Evolutionary conservation across 306 rosid genomes (phyloP).

Genomic region (Trifolium repens): DNA sequence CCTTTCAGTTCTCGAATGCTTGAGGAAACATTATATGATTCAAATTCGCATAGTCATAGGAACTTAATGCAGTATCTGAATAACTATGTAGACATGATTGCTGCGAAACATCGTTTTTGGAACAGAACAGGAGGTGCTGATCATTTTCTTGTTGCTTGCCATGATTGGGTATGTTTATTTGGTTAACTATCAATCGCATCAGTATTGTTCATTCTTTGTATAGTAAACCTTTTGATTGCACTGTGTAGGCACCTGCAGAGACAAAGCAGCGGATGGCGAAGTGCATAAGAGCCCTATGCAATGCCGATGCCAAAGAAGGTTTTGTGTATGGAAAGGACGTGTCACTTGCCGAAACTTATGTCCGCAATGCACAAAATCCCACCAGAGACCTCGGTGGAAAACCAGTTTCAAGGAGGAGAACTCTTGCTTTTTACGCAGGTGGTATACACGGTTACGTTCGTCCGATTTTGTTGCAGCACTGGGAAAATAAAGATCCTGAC

Average conservation of each 20-base stretch:
- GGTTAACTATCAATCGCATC: not conserved
- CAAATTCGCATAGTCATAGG: slow-evolving; percentile 61
- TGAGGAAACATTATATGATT: slow-evolving; percentile 70
- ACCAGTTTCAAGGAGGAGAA: slow-evolving; percentile 57
- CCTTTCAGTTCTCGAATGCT: slow-evolving; percentile 90
- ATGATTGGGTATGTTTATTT: slow-evolving; percentile 82
- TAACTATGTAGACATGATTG: slow-evolving; percentile 63
- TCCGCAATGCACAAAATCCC: slow-evolving; percentile 53
- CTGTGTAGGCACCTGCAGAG: slow-evolving; percentile 79
- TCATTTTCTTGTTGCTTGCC: slow-evolving; percentile 97
- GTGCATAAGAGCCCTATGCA: slow-evolving; percentile 84
- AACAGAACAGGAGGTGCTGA: slow-evolving; percentile 94
- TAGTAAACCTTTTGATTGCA: slow-evolving; percentile 37
- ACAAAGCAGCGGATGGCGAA: slow-evolving; percentile 63
- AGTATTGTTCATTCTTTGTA: not conserved
- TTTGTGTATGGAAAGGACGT: slow-evolving; percentile 82
- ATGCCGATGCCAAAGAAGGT: slow-evolving; percentile 80
- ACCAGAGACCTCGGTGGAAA: slow-evolving; percentile 70
- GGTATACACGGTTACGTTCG: slow-evolving; percentile 82
- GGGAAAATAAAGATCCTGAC: slow-evolving; percentile 92
- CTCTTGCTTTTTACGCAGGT: slow-evolving; percentile 85
- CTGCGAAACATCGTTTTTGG: slow-evolving; percentile 70
- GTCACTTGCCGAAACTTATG: slow-evolving; percentile 85
- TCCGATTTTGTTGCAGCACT: slow-evolving; percentile 74
- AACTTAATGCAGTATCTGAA: slow-evolving; percentile 64